A percentile compares a stretch with the other conserved stretches of the same genome.
phyloP scores from a whole-genome alignment of 2,329 filamentous ascomycete genomes.

The Aspergillus puulaauensis region DNA sequence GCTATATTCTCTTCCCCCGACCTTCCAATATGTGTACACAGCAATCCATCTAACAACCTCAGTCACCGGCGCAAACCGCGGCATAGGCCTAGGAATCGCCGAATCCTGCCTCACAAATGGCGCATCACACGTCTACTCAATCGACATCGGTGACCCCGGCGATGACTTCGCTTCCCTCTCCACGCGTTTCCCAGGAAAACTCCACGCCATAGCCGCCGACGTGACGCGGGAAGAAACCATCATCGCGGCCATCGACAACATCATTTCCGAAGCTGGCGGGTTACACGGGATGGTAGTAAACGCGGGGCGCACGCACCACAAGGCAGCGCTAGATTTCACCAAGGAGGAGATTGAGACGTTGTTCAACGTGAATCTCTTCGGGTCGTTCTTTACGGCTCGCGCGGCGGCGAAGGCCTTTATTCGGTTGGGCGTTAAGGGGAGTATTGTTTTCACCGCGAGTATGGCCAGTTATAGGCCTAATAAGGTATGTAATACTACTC shows the following conservation, averaged over 20 bases:
- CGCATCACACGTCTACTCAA: constrained; percentile 46
- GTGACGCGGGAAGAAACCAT: constrained; percentile 50
- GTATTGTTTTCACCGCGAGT: constrained; percentile 44
- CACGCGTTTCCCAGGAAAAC: constrained; percentile 39
- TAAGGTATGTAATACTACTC: constrained; percentile 23
- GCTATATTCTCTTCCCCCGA: background rate
- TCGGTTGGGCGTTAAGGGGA: constrained; percentile 45
- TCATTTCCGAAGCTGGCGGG: constrained; percentile 44
- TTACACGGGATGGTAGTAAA: constrained; percentile 54
- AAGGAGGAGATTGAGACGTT: constrained; percentile 48
- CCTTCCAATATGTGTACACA: background rate
- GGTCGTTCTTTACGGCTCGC: constrained; percentile 46
- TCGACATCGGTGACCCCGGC: constrained; percentile 42
- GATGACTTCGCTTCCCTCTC: constrained; percentile 18
- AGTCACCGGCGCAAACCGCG: constrained; percentile 29
- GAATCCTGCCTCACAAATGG: constrained; percentile 49
- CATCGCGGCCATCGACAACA: constrained; percentile 45
- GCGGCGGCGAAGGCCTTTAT: constrained; percentile 48
- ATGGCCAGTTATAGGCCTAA: constrained; percentile 51
- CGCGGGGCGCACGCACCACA: constrained; percentile 54
- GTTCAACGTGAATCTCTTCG: constrained; percentile 34
- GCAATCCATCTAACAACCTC: background rate
- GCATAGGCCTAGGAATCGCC: constrained; percentile 45
- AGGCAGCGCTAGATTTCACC: constrained; percentile 52
- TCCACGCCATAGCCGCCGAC: constrained; percentile 46